Base-by-base conservation (phyloP, 225 moss, liverwort and hornwort genomes). In the Pleurozium schreberi region DNA sequence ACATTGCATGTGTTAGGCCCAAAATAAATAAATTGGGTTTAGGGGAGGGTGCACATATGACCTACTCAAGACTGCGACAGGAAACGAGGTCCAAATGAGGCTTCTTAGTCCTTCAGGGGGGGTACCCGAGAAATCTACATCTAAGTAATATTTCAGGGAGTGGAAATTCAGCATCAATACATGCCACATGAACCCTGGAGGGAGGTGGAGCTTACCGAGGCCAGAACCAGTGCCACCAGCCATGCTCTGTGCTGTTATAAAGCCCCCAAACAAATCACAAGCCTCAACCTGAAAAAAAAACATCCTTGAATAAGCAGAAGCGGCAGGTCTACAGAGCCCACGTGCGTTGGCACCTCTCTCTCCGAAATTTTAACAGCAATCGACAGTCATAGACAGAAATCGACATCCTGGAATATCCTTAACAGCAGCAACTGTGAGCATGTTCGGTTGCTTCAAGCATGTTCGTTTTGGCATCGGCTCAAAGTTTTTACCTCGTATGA, bases 141-240 rank as follows among this genome's bases (percentile, higher is more conserved):
- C 80, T 45, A 75, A n/a, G n/a, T n/a, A n/a, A n/a, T 22, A 67
- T 36, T 70, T 55, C n/a, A 25, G 84, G 63, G 50, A 49, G 36
- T 31, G 42, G 25, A 53, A 30, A 66, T 49, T 70, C 70, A 47
- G 73, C 43, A 43, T 53, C 83, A 66, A 68, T 38, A 28, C n/a
- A 84, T 21, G 50, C 67, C 36, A 75, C 59, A 80, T 52, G 50
- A 57, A 53, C 23, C 26, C 62, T 17, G 27, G 57, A 88, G 70
- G 82, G 8, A 67, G 55, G 38, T 33, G 86, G 75, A 88, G 57
- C 91, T 88, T 52, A 99, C 98, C 98, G 38, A 99, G 92, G 22
- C 98, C 97, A 55, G 97, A 94, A 78, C 99, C 97, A 45, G 99
- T 99, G 80, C 99, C 97, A 86, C 99, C 97, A 87, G 97, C 97